Base-by-base conservation (phyloP, 163 green algal genomes). In the Scenedesmus sp. region DNA sequence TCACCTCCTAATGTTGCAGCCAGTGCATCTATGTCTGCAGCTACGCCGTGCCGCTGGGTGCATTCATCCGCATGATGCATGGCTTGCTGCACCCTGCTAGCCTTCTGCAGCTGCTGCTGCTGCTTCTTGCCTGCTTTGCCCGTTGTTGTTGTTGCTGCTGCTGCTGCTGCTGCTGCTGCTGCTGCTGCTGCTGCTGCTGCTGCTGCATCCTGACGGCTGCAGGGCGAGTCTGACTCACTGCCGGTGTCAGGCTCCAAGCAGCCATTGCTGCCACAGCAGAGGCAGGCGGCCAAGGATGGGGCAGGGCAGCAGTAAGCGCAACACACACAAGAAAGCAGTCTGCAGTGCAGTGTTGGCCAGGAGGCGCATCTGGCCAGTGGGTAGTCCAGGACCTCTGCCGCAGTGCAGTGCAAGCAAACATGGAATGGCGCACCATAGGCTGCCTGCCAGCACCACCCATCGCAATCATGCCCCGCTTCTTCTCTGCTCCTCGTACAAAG, bases 221-320 rank as follows among this genome's bases (percentile, higher is more conserved):
- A 81, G 20, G 84, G 84, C 16, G 68, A 89, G 24, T 89, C 61
- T 46, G 42, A 35, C 26, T 73, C 61, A 42, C 26, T 83, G 43
- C 85, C 46, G 22, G 44, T 40, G 43, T 70, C 82, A 37, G 82
- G 43, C 15, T 87, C 82, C 53, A 51, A 9, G 10, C 59, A 24
- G 37, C 37, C 70, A 49, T 82, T 89, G 35, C 30, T 40, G 65
- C 65, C 65, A 76, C 65, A 76, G 65, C 65, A 76, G 9, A 30
- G 65, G 6, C 65, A 40, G 65, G 30, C n/a, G 26, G 30, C 30
- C 37, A 10, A 18, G 18, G 6, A 40, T 40, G 30, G 1, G 30
- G 65, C 65, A 76, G 65, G 65, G 12, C 65, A 76, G 30, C 65
- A 18, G 30, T 30, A 40, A 10, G 30, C 16, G 30, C 65, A 20